Percentiles rank a stretch among this genome's conserved stretches.
Conservation (phyloP, 2,329 filamentous ascomycete species). For the Aspergillus persii region DNA sequence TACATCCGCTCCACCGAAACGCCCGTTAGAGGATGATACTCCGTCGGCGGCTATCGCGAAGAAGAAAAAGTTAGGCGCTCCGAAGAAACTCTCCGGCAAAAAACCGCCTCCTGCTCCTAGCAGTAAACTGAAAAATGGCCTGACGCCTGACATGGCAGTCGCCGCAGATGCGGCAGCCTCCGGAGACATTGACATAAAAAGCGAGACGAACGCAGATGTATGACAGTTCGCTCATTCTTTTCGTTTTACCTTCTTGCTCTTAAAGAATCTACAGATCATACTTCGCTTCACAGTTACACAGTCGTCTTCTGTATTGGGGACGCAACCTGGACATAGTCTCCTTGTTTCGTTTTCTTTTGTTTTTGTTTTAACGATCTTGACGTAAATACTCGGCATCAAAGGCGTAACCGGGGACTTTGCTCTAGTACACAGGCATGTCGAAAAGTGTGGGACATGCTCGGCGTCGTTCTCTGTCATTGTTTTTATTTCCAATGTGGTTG, state of each 20-base stretch:
- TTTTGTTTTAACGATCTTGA: constrained; percentile 22
- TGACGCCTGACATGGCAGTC: constrained; percentile 34
- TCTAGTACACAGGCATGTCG: constrained; percentile 17
- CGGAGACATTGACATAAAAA: constrained; percentile 34
- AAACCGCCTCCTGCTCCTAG: constrained; percentile 34
- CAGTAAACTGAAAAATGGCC: constrained; percentile 44
- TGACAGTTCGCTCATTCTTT: neutral
- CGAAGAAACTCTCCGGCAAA: constrained; percentile 36
- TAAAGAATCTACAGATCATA: neutral
- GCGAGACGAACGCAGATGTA: constrained; percentile 32
- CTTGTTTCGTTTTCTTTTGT: constrained; percentile 7
- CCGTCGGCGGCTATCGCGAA: constrained; percentile 44
- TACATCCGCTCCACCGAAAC: constrained; percentile 35
- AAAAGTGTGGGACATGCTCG: constrained; percentile 21
- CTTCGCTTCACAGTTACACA: constrained; percentile 4
- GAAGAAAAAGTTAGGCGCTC: constrained; percentile 48
- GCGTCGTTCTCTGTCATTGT: constrained; percentile 18
- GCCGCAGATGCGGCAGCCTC: constrained; percentile 25
- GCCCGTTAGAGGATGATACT: constrained; percentile 43
- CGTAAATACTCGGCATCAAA: constrained; percentile 28
- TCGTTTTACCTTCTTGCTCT: neutral
- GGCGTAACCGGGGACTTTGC: constrained; percentile 23
- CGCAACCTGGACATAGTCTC: constrained; percentile 18
- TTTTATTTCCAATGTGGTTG: constrained; percentile 11
- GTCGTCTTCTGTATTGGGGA: constrained; percentile 13